phyloP scores from a whole-genome alignment of 2,329 filamentous ascomycete genomes.

The Ophiostoma perfectum region DNA sequence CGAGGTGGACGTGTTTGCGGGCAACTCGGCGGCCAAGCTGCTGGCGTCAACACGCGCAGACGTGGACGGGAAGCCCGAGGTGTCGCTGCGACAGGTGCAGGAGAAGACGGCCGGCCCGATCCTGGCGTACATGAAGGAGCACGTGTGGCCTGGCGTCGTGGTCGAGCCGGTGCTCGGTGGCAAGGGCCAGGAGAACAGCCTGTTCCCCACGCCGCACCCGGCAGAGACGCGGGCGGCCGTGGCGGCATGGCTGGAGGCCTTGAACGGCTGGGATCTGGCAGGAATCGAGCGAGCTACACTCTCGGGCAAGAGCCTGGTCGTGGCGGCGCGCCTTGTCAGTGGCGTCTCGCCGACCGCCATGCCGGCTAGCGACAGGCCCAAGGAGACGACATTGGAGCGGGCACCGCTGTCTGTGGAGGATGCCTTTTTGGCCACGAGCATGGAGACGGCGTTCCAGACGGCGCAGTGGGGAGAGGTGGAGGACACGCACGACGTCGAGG shows the following conservation, averaged over 20 bases:
- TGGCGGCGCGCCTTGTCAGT: conserved; percentile 68
- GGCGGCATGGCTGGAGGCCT: conserved; percentile 65
- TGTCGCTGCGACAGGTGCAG: conserved; percentile 66
- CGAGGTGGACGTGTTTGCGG: conserved; percentile 36
- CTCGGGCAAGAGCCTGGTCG: conserved; percentile 79
- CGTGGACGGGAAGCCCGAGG: neutral
- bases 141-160: conserved; percentile 77
- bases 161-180: conserved; percentile 72
- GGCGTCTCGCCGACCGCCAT: conserved; percentile 78
- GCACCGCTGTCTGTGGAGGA: conserved; percentile 64
- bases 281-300: conserved; percentile 78
- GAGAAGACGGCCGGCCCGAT: conserved; percentile 63
- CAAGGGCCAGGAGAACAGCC: conserved; percentile 57
- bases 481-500: conserved; percentile 94
- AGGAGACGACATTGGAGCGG: conserved; percentile 25
- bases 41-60: conserved; percentile 28
- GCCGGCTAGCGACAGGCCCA: conserved; percentile 38
- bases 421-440: conserved; percentile 67
- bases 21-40: neutral
- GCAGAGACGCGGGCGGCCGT: conserved; percentile 72
- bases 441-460: conserved; percentile 90
- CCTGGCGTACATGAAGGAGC: conserved; percentile 62
- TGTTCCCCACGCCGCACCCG: conserved; percentile 69
- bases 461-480: conserved; percentile 93
- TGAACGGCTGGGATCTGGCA: conserved; percentile 76